These are phyloP conservation scores for Naganishia vaughanmartiniae DNA, from an alignment of 768 basidiomycete species.

Conservation along the genomic window DNA sequence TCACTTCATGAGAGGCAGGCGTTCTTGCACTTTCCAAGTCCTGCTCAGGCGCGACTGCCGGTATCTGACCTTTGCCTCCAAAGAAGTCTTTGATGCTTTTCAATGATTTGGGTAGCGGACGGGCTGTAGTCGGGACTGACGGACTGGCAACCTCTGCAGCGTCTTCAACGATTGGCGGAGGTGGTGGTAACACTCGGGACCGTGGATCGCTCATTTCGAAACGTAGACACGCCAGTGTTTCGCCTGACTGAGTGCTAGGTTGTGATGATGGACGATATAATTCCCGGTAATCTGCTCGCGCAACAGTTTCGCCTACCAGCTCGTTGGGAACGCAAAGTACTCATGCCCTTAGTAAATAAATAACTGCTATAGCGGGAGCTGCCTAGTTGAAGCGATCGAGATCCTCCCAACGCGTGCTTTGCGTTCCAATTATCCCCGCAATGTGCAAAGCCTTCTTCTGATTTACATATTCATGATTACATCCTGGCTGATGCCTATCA, in stretches of 20 bases:
- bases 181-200: neutral
- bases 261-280: neutral
- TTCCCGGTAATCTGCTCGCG: neutral
- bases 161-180: neutral
- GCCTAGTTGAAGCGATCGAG: too few relatives aligned
- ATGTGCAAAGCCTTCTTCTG: too few relatives aligned
- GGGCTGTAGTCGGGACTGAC: neutral
- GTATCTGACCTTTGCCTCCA: neutral
- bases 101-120: neutral
- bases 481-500: too few relatives aligned
- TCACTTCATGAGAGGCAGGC: neutral
- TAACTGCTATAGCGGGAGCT: too few relatives aligned
- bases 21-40: neutral
- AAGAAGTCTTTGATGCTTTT: slow-evolving; percentile 9
- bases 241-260: neutral
- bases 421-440: too few relatives aligned
- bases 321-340: too few relatives aligned
- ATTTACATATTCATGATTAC: too few relatives aligned
- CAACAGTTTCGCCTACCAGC: too few relatives aligned
- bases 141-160: neutral
- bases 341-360: too few relatives aligned
- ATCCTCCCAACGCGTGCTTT: too few relatives aligned
- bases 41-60: neutral
- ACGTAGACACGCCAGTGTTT: neutral
- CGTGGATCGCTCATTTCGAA: neutral